phyloP scores from a whole-genome alignment of 345 rosid species.

The Psidium guajava region DNA sequence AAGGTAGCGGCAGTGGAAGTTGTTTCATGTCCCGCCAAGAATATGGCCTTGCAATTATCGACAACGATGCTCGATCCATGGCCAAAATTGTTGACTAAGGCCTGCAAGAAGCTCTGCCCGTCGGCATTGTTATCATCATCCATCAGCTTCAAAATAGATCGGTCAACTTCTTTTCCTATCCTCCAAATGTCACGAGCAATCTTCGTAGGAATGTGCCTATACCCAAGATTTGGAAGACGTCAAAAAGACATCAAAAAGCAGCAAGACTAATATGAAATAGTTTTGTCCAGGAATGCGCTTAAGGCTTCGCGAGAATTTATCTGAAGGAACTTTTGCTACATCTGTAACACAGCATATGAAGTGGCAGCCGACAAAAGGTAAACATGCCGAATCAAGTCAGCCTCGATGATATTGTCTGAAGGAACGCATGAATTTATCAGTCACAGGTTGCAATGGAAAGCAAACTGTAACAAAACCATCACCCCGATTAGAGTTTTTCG shows the following conservation, averaged over 20 bases:
- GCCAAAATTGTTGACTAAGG: neutral
- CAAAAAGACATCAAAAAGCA: neutral
- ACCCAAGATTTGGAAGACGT: neutral
- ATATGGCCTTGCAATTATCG: conserved; percentile 24
- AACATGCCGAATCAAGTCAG: neutral
- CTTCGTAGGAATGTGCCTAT: neutral
- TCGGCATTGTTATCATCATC: neutral
- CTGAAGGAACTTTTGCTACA: neutral
- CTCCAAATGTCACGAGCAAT: conserved; percentile 16
- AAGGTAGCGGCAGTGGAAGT: conserved; percentile 14
- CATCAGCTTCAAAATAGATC: neutral
- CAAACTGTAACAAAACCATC: neutral
- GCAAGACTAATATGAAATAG: neutral
- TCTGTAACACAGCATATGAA: neutral
- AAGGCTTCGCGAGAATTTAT: neutral
- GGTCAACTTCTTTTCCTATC: conserved; percentile 11
- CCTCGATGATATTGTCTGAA: neutral
- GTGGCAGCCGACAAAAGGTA: neutral
- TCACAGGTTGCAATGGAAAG: neutral
- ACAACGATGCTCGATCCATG: neutral
- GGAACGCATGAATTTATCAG: neutral
- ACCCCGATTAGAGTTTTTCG: neutral
- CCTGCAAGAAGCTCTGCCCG: neutral
- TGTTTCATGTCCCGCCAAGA: conserved; percentile 21
- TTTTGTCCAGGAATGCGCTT: neutral